Evolutionary conservation across 1,284 basidiomycete species (phyloP).

Genomic region (Austroboletus novae-zelandiae): DNA sequence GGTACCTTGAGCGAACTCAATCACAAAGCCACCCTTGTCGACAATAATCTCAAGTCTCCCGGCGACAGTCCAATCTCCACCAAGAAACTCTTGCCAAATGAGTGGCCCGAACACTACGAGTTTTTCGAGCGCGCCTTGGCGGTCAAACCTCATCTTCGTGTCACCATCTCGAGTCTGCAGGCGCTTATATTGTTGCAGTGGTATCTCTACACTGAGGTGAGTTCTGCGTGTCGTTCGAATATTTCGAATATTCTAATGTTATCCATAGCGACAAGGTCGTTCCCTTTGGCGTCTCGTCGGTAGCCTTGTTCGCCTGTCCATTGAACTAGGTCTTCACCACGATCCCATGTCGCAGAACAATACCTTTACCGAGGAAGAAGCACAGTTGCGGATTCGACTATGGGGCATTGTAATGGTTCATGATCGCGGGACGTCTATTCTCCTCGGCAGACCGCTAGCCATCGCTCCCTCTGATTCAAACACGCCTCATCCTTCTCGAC

Average conservation of each 20-base stretch:
- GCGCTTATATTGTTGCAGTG: constrained; percentile 78
- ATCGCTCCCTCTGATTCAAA: constrained; percentile 76
- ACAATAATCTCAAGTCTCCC: constrained; percentile 33
- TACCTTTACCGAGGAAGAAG: constrained; percentile 70
- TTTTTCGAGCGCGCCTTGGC: constrained; percentile 75
- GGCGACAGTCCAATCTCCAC: constrained; percentile 34
- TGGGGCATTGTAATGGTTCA: constrained; percentile 81
- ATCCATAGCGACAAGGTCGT: constrained; percentile 69
- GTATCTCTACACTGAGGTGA: constrained; percentile 83
- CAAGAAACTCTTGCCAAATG: constrained; percentile 61
- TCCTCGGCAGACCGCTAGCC: constrained; percentile 78
- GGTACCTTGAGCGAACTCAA: constrained; percentile 80
- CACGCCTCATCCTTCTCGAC: constrained; percentile 63
- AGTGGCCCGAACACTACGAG: constrained; percentile 79
- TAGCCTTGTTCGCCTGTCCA: constrained; percentile 71
- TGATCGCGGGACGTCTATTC: constrained; percentile 79
- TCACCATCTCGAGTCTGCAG: constrained; percentile 76
- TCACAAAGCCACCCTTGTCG: constrained; percentile 48
- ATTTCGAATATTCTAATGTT: constrained; percentile 7
- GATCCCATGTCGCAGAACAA: constrained; percentile 68
- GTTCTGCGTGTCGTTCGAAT: constrained; percentile 16
- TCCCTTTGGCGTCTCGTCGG: constrained; percentile 82
- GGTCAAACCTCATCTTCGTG: constrained; percentile 75
- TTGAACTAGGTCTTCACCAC: constrained; percentile 80
- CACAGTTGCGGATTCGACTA: constrained; percentile 69